These are phyloP conservation scores for Ceriops zippeliana DNA, from an alignment of 345 rosid genomes.

Conservation along the genomic window DNA sequence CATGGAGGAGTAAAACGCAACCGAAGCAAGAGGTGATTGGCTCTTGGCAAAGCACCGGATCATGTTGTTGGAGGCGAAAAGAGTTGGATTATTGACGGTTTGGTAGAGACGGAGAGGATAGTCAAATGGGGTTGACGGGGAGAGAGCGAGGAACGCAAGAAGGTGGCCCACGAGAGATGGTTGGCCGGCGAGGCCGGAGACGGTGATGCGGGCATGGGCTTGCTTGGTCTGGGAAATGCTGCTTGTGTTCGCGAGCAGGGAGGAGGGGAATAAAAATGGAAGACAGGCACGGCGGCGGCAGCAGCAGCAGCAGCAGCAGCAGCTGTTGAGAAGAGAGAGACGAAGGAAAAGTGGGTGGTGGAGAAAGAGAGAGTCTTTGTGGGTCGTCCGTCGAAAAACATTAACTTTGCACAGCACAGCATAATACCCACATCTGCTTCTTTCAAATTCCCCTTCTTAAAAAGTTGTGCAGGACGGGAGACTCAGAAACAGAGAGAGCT, in stretches of 20 bases:
- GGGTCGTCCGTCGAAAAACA: too few relatives aligned
- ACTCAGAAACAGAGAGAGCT: too few relatives aligned
- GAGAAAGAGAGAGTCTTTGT: too few relatives aligned
- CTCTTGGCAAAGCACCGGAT: conserved; percentile 25
- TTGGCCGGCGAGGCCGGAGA: conserved; percentile 17
- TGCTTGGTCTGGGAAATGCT: conserved; percentile 18
- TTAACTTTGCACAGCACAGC: too few relatives aligned
- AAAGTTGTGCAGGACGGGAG: too few relatives aligned
- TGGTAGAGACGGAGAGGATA: conserved; percentile 17
- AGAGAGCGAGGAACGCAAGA: conserved; percentile 21
- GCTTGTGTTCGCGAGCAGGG: not conserved
- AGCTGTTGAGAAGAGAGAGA: too few relatives aligned
- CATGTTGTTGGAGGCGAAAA: conserved; percentile 31
- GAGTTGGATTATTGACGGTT: conserved; percentile 7
- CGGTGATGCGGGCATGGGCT: conserved; percentile 24
- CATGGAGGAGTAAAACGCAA: conserved; percentile 19
- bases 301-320: too few relatives aligned
- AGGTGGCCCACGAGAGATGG: conserved; percentile 20
- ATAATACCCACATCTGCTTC: too few relatives aligned
- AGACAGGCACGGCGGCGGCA: too few relatives aligned
- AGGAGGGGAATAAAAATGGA: not conserved
- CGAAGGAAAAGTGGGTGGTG: too few relatives aligned
- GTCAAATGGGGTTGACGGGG: conserved; percentile 10
- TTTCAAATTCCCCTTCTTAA: too few relatives aligned
- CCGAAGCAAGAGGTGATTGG: conserved; percentile 14